A percentile compares a stretch with the other conserved stretches of the same genome.
Conservation (phyloP, 2,329 filamentous ascomycete species). For the Fusarium tuaranense region DNA sequence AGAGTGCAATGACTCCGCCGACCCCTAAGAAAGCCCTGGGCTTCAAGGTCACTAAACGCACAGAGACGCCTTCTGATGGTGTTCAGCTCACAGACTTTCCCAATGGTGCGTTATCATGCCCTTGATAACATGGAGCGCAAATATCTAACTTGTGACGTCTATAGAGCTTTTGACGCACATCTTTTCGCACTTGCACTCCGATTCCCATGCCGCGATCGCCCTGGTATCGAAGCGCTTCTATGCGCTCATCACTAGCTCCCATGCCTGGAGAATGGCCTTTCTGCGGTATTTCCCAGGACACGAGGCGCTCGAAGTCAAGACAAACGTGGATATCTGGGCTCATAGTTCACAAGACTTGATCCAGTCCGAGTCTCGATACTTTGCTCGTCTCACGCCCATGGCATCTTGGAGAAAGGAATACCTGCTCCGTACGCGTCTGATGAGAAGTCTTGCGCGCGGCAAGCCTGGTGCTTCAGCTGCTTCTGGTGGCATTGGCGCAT, state of each 20-base stretch:
- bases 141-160: conserved; percentile 25
- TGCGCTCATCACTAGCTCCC: conserved; percentile 85
- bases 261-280: conserved; percentile 95
- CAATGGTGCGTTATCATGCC: conserved; percentile 73
- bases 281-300: conserved; percentile 89
- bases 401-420: conserved; percentile 99
- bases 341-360: conserved; percentile 65
- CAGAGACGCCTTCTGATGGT: conserved; percentile 53
- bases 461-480: conserved; percentile 74
- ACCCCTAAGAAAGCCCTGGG: conserved; percentile 61
- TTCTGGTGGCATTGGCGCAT: conserved; percentile 62
- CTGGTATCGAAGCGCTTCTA: conserved; percentile 92
- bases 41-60: conserved; percentile 67
- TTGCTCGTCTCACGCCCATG: conserved; percentile 82
- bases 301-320: conserved; percentile 52
- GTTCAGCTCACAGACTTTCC: conserved; percentile 72
- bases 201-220: conserved; percentile 84
- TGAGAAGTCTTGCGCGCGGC: conserved; percentile 84
- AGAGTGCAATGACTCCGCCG: conserved; percentile 66
- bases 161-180: conserved; percentile 93
- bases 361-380: conserved; percentile 80
- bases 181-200: conserved; percentile 87
- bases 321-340: conserved; percentile 54
- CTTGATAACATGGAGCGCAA: neutral
- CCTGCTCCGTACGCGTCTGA: conserved; percentile 84